These are phyloP conservation scores for Lonicera japonica DNA, from an alignment of 129 eudicot species.

Conservation along the genomic window DNA sequence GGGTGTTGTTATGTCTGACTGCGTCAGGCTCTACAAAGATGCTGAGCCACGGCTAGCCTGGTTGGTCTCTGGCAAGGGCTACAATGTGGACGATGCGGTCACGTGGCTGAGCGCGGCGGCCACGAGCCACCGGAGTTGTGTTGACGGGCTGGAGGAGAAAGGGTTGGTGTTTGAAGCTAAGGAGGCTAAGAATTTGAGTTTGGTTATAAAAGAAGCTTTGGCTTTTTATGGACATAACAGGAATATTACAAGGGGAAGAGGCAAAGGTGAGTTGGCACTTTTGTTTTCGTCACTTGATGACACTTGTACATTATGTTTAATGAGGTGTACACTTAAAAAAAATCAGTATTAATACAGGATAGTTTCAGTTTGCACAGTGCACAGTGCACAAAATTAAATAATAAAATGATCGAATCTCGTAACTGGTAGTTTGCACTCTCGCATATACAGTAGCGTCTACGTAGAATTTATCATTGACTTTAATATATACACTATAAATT, in stretches of 20 bases:
- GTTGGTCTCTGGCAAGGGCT: constrained; percentile 9
- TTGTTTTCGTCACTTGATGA: background rate
- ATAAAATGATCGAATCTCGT: too few relatives aligned
- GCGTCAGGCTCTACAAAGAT: constrained; percentile 36
- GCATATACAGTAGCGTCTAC: too few relatives aligned
- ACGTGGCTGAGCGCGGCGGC: constrained; percentile 45
- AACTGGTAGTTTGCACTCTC: too few relatives aligned
- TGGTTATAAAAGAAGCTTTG: constrained; percentile 29
- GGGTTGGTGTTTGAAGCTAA: constrained; percentile 10
- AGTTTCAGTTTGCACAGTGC: too few relatives aligned
- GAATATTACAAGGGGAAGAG: background rate
- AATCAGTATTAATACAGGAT: too few relatives aligned
- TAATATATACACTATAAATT: too few relatives aligned
- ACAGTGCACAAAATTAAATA: too few relatives aligned
- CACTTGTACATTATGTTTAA: too few relatives aligned
- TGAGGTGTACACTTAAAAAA: too few relatives aligned
- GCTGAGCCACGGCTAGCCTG: constrained; percentile 34
- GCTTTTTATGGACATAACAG: constrained; percentile 13
- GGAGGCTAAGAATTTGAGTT: constrained; percentile 21
- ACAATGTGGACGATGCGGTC: constrained; percentile 28
- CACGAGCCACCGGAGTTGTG: constrained; percentile 41
- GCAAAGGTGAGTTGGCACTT: constrained; percentile 4
- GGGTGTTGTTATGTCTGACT: constrained; percentile 24
- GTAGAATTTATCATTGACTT: too few relatives aligned
- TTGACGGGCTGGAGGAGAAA: constrained; percentile 42